Evolutionary conservation across 345 rosid species (phyloP).

Genomic region (Brassica juncea): DNA sequence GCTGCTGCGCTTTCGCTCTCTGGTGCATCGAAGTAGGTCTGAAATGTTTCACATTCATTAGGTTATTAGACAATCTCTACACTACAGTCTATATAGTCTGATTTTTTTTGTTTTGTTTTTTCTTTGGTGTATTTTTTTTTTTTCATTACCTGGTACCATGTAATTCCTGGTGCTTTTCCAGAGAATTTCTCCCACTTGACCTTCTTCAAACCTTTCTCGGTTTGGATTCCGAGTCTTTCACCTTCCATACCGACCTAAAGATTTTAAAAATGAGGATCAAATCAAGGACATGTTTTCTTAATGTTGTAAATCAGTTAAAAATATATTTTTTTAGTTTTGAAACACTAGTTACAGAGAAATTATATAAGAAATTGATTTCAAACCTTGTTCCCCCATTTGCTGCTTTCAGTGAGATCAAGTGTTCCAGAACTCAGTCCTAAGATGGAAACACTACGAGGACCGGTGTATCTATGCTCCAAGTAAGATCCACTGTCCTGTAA

Average conservation of each 20-base stretch:
- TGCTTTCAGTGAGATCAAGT: constrained; percentile 61
- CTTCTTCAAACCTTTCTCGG: constrained; percentile 51
- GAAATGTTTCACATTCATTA: constrained; percentile 26
- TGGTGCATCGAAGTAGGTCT: constrained; percentile 74
- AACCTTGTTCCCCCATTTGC: constrained; percentile 84
- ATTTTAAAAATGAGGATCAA: constrained; percentile 20
- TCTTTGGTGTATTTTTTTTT: no score
- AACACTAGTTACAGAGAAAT: background rate
- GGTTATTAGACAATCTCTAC: background rate
- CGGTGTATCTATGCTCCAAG: constrained; percentile 85
- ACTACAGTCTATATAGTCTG: background rate
- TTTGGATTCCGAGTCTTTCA: constrained; percentile 52
- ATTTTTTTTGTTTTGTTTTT: background rate
- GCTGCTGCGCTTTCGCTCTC: constrained; percentile 62
- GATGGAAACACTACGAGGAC: constrained; percentile 71
- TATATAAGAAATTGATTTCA: background rate
- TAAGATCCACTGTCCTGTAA: constrained; percentile 91
- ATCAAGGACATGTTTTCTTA: background rate
- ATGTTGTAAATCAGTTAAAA: background rate
- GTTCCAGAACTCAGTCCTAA: constrained; percentile 84
- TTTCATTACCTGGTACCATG: constrained; percentile 84
- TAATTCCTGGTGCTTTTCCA: constrained; percentile 47
- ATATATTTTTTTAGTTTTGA: no score
- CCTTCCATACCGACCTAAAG: constrained; percentile 73
- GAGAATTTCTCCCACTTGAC: constrained; percentile 51